Evolutionary conservation across 345 rosid genomes (phyloP).

Genomic region (Dipteronia sinensis): DNA sequence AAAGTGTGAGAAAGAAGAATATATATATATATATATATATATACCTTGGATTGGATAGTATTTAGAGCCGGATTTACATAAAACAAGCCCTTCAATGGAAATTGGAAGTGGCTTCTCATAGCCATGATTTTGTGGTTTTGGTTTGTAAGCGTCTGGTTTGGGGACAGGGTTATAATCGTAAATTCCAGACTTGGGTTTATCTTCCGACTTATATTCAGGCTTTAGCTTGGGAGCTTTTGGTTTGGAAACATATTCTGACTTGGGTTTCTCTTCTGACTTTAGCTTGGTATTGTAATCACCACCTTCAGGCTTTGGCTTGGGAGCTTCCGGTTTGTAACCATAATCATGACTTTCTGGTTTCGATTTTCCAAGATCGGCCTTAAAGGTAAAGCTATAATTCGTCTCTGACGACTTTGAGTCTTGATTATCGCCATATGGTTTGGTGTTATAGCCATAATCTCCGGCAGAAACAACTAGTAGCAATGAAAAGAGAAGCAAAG

Average conservation of each 20-base stretch:
- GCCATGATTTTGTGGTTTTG: not conserved
- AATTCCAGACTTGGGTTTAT: not conserved
- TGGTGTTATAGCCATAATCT: conserved; percentile 16
- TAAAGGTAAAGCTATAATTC: not conserved
- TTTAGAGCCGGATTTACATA: conserved; percentile 35
- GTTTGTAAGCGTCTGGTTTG: too few relatives aligned
- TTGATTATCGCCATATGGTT: not conserved
- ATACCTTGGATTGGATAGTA: conserved; percentile 39
- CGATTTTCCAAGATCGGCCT: not conserved
- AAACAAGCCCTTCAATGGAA: conserved; percentile 40
- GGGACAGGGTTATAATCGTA: not conserved
- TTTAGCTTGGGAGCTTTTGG: not conserved
- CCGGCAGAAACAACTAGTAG: conserved; percentile 19
- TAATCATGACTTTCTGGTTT: not conserved
- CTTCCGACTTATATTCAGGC: not conserved
- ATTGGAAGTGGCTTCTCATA: conserved; percentile 22
- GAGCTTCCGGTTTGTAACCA: not conserved
- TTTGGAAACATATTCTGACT: not conserved
- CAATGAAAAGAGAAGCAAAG: conserved; percentile 17
- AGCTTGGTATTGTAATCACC: conserved; percentile 4
- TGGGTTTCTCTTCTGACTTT: not conserved
- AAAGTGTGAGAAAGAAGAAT: too few relatives aligned
- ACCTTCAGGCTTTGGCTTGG: not conserved
- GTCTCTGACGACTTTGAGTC: not conserved
- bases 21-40: too few relatives aligned